Evolutionary conservation across 2,329 filamentous ascomycete species (phyloP).

Genomic region (Aspergillus arachidicola): DNA sequence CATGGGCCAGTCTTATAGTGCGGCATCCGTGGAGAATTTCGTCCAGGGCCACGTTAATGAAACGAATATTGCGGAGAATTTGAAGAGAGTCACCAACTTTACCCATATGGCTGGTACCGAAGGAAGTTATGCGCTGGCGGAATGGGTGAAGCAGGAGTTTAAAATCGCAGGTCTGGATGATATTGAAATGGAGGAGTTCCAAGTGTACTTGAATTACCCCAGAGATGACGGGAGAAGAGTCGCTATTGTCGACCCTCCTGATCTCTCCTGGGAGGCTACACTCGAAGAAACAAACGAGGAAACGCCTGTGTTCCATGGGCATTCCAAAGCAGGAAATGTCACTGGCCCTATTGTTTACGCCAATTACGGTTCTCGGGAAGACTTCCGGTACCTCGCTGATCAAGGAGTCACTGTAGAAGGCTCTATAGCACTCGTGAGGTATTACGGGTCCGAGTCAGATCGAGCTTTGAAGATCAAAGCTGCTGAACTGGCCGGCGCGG

Average conservation of each 20-base stretch:
- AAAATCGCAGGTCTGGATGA: slow-evolving; percentile 71
- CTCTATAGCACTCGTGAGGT: slow-evolving; percentile 80
- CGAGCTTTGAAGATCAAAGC: slow-evolving; percentile 83
- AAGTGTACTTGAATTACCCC: slow-evolving; percentile 93
- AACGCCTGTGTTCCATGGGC: slow-evolving; percentile 81
- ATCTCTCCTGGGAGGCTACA: slow-evolving; percentile 73
- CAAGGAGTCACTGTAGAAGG: slow-evolving; percentile 74
- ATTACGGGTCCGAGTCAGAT: slow-evolving; percentile 74
- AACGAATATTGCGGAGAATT: slow-evolving; percentile 68
- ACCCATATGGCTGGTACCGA: slow-evolving; percentile 94
- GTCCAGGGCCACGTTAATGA: slow-evolving; percentile 74
- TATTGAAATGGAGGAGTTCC: slow-evolving; percentile 75
- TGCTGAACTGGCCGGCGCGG: slow-evolving; percentile 82
- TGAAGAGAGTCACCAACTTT: slow-evolving; percentile 77
- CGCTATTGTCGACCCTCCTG: slow-evolving; percentile 73
- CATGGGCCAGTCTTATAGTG: slow-evolving; percentile 73
- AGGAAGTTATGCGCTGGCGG: slow-evolving; percentile 82
- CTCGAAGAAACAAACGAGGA: slow-evolving; percentile 82
- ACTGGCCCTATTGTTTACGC: slow-evolving; percentile 86
- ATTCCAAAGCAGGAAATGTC: slow-evolving; percentile 84
- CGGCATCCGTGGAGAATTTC: slow-evolving; percentile 76
- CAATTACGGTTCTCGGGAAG: slow-evolving; percentile 84
- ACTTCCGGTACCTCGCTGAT: slow-evolving; percentile 74
- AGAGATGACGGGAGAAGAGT: slow-evolving; percentile 74
- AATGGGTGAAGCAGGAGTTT: slow-evolving; percentile 82